A percentile compares a stretch with the other conserved stretches of the same genome.
Conservation (phyloP, 2,329 filamentous ascomycete species). For the Lecanicillium sp. region DNA sequence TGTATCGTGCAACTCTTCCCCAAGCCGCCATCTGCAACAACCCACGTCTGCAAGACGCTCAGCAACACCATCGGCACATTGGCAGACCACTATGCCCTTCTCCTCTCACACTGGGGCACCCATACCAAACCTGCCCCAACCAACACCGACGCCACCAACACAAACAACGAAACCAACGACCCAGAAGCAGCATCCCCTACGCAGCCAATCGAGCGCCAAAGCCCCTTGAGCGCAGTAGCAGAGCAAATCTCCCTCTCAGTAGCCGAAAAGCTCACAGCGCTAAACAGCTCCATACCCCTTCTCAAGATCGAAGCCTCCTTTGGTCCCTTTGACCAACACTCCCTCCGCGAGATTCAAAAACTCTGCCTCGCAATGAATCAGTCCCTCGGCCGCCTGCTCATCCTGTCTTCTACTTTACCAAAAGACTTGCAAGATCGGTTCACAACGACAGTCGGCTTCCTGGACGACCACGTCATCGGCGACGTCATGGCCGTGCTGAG, state of each 20-base stretch:
- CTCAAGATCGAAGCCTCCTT: slow-evolving; percentile 22
- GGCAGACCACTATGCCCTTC: slow-evolving; percentile 39
- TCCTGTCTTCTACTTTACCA: slow-evolving; percentile 27
- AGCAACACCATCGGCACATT: slow-evolving; percentile 32
- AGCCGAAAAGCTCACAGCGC: slow-evolving; percentile 16
- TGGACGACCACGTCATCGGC: slow-evolving; percentile 34
- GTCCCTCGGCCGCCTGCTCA: slow-evolving; percentile 20
- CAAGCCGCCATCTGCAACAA: slow-evolving; percentile 34
- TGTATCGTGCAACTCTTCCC: slow-evolving; percentile 38
- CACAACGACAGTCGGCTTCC: slow-evolving; percentile 25
- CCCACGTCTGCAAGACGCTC: slow-evolving; percentile 33
- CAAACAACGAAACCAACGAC: slow-evolving; percentile 23
- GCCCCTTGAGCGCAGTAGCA: slow-evolving; percentile 20
- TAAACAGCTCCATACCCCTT: slow-evolving; percentile 17
- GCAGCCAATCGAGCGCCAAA: slow-evolving; percentile 18
- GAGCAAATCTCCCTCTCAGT: slow-evolving; percentile 22
- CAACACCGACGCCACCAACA: slow-evolving; percentile 1
- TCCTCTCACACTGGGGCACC: slow-evolving; percentile 33
- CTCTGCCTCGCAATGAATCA: slow-evolving; percentile 24
- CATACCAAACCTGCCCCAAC: too few species aligned
- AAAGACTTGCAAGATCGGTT: slow-evolving; percentile 30
- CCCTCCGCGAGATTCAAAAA: slow-evolving; percentile 19
- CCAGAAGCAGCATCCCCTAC: slow-evolving; percentile 22
- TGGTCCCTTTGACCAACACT: slow-evolving; percentile 22
- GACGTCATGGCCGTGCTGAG: slow-evolving; percentile 41